A percentile compares a stretch with the other conserved stretches of the same genome.
Evolutionary conservation across 345 rosid genomes (phyloP).

Genomic region (Nasturtium officinale): DNA sequence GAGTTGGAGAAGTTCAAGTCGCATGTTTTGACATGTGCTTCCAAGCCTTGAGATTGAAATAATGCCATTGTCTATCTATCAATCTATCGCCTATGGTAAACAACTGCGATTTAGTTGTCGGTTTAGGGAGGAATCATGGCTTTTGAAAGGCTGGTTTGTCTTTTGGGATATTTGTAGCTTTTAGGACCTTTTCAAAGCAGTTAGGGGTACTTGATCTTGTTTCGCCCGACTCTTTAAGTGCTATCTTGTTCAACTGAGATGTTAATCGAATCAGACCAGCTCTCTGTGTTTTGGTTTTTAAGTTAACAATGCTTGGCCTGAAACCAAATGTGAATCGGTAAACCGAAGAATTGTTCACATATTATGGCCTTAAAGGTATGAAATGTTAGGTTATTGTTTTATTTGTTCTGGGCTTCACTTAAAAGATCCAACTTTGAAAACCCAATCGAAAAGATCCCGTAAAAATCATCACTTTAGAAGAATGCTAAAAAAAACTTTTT

Average conservation of each 20-base stretch:
- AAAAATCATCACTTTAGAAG: too few relatives aligned
- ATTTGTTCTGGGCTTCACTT: too few relatives aligned
- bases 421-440: too few relatives aligned
- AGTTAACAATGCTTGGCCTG: neutral
- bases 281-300: constrained; percentile 2
- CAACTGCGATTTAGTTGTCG: constrained; percentile 25
- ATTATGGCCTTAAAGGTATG: too few relatives aligned
- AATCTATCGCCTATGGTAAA: constrained; percentile 21
- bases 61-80: constrained; percentile 17
- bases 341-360: too few relatives aligned
- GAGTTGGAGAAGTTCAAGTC: constrained; percentile 95
- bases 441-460: too few relatives aligned
- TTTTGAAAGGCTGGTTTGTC: constrained; percentile 29
- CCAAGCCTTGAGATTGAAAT: constrained; percentile 56
- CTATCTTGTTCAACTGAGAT: constrained; percentile 22
- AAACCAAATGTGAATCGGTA: too few relatives aligned
- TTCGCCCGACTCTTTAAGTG: neutral
- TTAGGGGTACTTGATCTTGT: constrained; percentile 19
- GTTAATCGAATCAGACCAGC: constrained; percentile 3
- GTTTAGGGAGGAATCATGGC: constrained; percentile 17
- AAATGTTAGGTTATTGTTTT: too few relatives aligned
- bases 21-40: constrained; percentile 71
- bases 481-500: too few relatives aligned
- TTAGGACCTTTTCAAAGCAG: constrained; percentile 31
- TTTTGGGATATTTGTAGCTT: constrained; percentile 28